Conservation (phyloP, 2,329 filamentous ascomycete genomes). For the Arachnomyces sp. region DNA sequence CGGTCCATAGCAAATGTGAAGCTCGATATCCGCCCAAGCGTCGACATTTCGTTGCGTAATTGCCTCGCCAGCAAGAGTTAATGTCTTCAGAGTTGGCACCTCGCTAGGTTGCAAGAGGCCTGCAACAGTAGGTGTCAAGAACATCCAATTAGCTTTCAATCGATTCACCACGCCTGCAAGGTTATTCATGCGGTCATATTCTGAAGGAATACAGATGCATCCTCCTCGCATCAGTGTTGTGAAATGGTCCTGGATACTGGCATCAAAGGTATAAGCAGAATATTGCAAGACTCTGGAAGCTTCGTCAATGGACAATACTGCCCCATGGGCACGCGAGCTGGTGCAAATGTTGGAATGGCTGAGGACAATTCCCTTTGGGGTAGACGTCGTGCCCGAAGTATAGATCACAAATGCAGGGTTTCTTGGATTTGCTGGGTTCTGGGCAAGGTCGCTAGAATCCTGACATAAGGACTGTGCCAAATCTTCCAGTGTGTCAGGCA, state of each 20-base stretch:
- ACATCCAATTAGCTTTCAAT: conserved; percentile 47
- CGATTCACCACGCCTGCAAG: conserved; percentile 45
- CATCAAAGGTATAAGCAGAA: conserved; percentile 50
- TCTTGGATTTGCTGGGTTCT: conserved; percentile 30
- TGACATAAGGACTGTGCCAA: conserved; percentile 15
- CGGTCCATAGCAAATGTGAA: conserved; percentile 40
- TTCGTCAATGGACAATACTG: conserved; percentile 43
- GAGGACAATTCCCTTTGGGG: conserved; percentile 48
- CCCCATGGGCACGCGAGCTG: conserved; percentile 46
- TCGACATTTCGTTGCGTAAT: conserved; percentile 40
- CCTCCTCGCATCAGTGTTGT: conserved; percentile 49
- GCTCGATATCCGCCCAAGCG: conserved; percentile 29
- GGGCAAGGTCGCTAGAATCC: conserved; percentile 11
- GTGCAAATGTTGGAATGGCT: conserved; percentile 55
- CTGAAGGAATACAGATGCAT: conserved; percentile 52
- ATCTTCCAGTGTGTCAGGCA: conserved; percentile 21
- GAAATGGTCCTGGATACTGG: conserved; percentile 47
- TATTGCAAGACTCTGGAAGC: conserved; percentile 52
- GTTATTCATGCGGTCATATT: conserved; percentile 42
- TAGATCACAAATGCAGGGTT: conserved; percentile 52
- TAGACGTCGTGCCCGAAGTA: conserved; percentile 49
- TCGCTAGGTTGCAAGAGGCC: conserved; percentile 37
- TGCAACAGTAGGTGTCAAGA: conserved; percentile 55
- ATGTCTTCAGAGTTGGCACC: conserved; percentile 35
- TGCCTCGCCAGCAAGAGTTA: conserved; percentile 41